phyloP scores from a whole-genome alignment of 768 basidiomycete genomes.

The Suillus luteus region DNA sequence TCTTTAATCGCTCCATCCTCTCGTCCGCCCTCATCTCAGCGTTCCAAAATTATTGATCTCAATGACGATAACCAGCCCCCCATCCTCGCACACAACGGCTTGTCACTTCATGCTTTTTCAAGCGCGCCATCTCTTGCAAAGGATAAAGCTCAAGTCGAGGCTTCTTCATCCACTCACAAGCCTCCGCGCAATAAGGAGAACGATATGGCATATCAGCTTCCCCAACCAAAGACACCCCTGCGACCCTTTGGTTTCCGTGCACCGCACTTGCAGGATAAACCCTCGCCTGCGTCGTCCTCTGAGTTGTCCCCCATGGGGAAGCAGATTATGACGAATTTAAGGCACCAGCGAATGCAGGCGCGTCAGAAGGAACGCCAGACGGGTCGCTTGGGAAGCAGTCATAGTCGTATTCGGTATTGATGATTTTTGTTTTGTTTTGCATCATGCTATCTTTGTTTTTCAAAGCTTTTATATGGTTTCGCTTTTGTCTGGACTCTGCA shows the following conservation, averaged over 20 bases:
- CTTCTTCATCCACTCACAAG: not conserved
- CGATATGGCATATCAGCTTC: slow-evolving; percentile 29
- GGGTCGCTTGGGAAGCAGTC: slow-evolving; percentile 34
- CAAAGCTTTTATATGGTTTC: slow-evolving; percentile 16
- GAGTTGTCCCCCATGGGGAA: slow-evolving; percentile 71
- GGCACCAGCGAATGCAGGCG: slow-evolving; percentile 42
- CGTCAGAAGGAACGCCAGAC: slow-evolving; percentile 34
- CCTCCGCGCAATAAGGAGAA: slow-evolving; percentile 26
- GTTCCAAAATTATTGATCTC: slow-evolving; percentile 14
- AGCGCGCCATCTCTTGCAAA: slow-evolving; percentile 1
- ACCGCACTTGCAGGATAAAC: slow-evolving; percentile 30
- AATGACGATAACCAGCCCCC: slow-evolving; percentile 9
- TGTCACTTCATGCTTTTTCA: slow-evolving; percentile 12
- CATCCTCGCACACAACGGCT: slow-evolving; percentile 12
- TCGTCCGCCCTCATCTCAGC: slow-evolving; percentile 8
- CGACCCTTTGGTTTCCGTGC: slow-evolving; percentile 44
- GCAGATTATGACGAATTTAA: slow-evolving; percentile 66
- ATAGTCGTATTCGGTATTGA: slow-evolving; percentile 33
- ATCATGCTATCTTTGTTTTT: slow-evolving; percentile 11
- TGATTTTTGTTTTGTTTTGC: not conserved
- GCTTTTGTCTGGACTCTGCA: not conserved
- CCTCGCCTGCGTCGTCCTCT: slow-evolving; percentile 71
- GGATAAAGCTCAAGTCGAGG: slow-evolving; percentile 2
- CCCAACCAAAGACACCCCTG: slow-evolving; percentile 44
- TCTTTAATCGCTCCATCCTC: slow-evolving; percentile 1